Base-by-base conservation (phyloP, 2,329 filamentous ascomycete species). In the Trichoderma atrobrunneum region DNA sequence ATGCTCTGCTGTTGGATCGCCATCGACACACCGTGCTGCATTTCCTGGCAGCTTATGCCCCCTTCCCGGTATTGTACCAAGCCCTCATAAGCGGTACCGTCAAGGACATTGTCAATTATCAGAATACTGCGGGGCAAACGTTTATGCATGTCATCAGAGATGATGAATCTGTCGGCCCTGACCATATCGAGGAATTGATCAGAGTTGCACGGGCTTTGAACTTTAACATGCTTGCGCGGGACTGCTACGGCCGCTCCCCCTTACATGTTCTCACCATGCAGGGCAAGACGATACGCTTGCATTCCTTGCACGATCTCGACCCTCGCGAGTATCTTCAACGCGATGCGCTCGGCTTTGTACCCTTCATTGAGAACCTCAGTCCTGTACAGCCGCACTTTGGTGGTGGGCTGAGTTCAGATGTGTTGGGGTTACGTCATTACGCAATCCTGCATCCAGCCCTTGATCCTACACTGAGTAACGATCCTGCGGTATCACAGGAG, bases 211-310 rank as follows among this genome's bases (percentile, higher is more conserved):
- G 56, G 0, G 36, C 59, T 2, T 74, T 72, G 26, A 63, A 76
- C 10, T 78, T 83, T 26, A 75, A 80, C 65, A 66, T 86, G 32
- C 79, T 79, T 24, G 75, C 77, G 2, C 78, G 79, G 16, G 87
- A 89, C 73, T 77, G 82, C 48, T 89, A 87, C 73, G 87, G 87
- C 1, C 85, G 87, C 51, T 88, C 82, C 6, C 82, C 86, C 59
- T 87, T 87, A 34, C 87, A 89, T 74, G 77, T 83, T 4, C 78
- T 86, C 0, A 70, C 32, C 14, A 12, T 43, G n/a, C 62, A 56
- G 18, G 24, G 36, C 10, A 76, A 76, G 78, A 57, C 70, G 71
- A 3, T 78, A 79, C 30, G 77, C 1, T 77, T 79, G 3, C 75
- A 77, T n/a, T 73, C 85, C 3, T 76, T 85, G 12, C 79, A 79